Conservation (phyloP, 768 basidiomycete genomes). For the Tylopilus plumbeoviolaceoides region DNA sequence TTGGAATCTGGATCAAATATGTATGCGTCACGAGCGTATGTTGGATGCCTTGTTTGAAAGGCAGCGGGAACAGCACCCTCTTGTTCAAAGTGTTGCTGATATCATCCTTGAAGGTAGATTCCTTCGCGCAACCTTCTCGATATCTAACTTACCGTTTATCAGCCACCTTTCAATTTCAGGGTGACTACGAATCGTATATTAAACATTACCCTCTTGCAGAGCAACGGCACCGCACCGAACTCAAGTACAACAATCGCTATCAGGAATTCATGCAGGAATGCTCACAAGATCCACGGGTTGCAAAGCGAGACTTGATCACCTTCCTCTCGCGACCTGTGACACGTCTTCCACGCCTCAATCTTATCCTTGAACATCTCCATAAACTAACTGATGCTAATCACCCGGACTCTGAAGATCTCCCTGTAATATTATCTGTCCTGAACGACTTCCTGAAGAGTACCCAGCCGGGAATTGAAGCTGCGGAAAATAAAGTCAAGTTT, state of each 20-base stretch:
- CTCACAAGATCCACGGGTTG: slow-evolving; percentile 59
- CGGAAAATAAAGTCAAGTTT: slow-evolving; percentile 86
- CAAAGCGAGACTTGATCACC: slow-evolving; percentile 73
- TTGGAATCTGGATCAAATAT: slow-evolving; percentile 70
- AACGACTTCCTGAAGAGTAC: slow-evolving; percentile 76
- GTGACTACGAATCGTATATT: slow-evolving; percentile 76
- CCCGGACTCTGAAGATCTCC: slow-evolving; percentile 73
- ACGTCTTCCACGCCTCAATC: slow-evolving; percentile 75
- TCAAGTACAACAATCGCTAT: slow-evolving; percentile 65
- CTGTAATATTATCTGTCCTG: slow-evolving; percentile 64
- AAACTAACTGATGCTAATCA: slow-evolving; percentile 72
- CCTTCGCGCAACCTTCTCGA: slow-evolving; percentile 2
- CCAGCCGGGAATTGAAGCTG: slow-evolving; percentile 87
- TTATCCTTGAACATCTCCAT: slow-evolving; percentile 66
- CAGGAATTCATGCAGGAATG: slow-evolving; percentile 60
- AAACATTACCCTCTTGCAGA: slow-evolving; percentile 87
- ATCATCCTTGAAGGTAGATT: slow-evolving; percentile 71
- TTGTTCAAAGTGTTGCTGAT: slow-evolving; percentile 80
- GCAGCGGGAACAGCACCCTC: slow-evolving; percentile 80
- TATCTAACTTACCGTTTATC: slow-evolving; percentile 16
- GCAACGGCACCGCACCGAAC: slow-evolving; percentile 73
- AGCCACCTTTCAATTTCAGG: slow-evolving; percentile 45
- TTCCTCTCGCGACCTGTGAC: slow-evolving; percentile 86
- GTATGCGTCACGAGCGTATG: slow-evolving; percentile 63
- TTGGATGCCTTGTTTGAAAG: slow-evolving; percentile 70